Evolutionary conservation across 208 protist genomes (phyloP), one percentile per base, ranked within the genome.

Genomic region (Wallacemonas collosoma): DNA sequence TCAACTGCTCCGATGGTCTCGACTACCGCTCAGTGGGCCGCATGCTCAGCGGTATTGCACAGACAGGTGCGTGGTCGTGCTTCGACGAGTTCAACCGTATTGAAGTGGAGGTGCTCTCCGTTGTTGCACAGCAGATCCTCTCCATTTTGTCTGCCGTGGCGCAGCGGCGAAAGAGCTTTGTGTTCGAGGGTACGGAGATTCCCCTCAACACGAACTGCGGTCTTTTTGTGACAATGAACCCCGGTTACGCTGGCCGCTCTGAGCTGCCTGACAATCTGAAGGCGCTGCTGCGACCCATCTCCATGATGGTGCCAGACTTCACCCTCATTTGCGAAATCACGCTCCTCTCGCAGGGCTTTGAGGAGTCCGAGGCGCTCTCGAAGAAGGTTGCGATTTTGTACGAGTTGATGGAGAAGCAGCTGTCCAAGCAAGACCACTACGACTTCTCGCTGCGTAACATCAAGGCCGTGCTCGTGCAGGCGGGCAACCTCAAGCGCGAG

Each of bases 11-110:
- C 11, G 98, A 99, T 71, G 95, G 95, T 41, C 86, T 99, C 5
- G 97, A 99, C 77, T 98, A 98, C 86, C 96, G 96, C 76, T 98
- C 98, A 3, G 85, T 99, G 43, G 98, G 93, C 15, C 86, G 93
- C 60, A 98, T 98, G 88, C 96, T 99, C 60, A 95, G 86, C 68
- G 98, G 98, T 72, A 95, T 99, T 58, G 97, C 98, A 12, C 98
- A 99, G 83, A 99, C 97, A 9, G 98, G 98, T 60, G 93, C 96
- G 62, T 99, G 98, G 98, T 97, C 93, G 12, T 99, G 98, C 79
- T 99, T 99, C 76, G 98, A 99, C 81, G 98, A 99, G 93, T 99
- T 99, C 82, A 99, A 99, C 77, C 95, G 98, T 80, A 98, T 99
- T 53, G 93, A 98, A 79, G 89, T 99, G 44, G 98, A 99, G 87